Conservation (phyloP, 2,329 filamentous ascomycete species). For the Fulvia fulva region DNA sequence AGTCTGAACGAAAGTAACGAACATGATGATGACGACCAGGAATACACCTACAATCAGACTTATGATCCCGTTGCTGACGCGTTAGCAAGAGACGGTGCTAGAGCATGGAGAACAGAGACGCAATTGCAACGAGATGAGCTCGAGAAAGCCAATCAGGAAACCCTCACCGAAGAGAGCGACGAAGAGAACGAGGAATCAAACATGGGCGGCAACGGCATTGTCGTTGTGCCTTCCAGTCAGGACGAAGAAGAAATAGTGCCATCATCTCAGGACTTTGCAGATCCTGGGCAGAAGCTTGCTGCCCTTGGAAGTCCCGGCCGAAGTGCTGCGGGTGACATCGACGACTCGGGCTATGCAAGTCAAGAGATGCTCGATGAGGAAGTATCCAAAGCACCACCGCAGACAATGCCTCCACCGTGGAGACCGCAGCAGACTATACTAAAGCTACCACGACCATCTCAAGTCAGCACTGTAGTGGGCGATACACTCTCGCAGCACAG, state of each 20-base stretch:
- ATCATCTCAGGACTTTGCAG: not conserved
- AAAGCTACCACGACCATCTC: slow-evolving; percentile 4
- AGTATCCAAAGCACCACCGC: not conserved
- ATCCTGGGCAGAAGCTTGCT: not conserved
- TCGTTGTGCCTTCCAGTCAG: slow-evolving; percentile 11
- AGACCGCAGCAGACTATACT: not conserved
- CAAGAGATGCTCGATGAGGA: not conserved
- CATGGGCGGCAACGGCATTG: not conserved
- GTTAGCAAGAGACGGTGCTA: slow-evolving; percentile 17
- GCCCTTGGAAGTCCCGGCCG: not conserved
- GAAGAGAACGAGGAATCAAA: not conserved
- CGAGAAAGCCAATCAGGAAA: not conserved
- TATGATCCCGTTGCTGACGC: slow-evolving; percentile 21
- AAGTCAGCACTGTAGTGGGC: slow-evolving; percentile 12
- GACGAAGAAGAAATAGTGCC: slow-evolving; percentile 1
- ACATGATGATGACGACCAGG: slow-evolving; percentile 5
- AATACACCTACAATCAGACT: slow-evolving; percentile 9
- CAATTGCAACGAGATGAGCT: slow-evolving; percentile 10
- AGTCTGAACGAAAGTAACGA: not conserved
- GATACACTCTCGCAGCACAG: slow-evolving; percentile 1
- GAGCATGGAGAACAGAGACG: slow-evolving; percentile 15
- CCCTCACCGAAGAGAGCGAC: not conserved
- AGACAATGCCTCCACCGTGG: not conserved
- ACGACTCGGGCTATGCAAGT: slow-evolving; percentile 6
- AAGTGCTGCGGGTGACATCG: not conserved